Evolutionary conservation across 768 basidiomycete species (phyloP).

Genomic region (Erythrobasidium yunnanense): DNA sequence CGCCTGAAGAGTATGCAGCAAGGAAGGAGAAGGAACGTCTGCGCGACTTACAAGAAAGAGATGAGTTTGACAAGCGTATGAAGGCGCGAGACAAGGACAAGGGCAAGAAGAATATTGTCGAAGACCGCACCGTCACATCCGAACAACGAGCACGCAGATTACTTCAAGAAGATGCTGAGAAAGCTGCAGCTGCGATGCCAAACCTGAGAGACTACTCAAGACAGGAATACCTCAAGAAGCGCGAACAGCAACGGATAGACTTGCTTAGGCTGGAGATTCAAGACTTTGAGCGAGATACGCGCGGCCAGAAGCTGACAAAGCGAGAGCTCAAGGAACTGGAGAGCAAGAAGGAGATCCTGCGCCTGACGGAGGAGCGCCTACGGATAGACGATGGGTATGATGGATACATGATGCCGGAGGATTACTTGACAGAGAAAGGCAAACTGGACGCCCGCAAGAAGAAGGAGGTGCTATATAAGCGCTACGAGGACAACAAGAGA

Average conservation of each 20-base stretch:
- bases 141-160: slow-evolving; percentile 71
- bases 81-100: slow-evolving; percentile 67
- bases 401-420: slow-evolving; percentile 91
- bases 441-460: slow-evolving; percentile 97
- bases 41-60: slow-evolving; percentile 72
- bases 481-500: slow-evolving; percentile 65
- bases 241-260: slow-evolving; percentile 91
- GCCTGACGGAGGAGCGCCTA: slow-evolving; percentile 82
- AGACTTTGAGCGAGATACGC: slow-evolving; percentile 82
- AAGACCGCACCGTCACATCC: slow-evolving; percentile 76
- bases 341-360: slow-evolving; percentile 79
- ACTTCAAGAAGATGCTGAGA: slow-evolving; percentile 63
- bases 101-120: slow-evolving; percentile 71
- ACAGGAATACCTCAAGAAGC: slow-evolving; percentile 90
- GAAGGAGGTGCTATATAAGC: slow-evolving; percentile 77
- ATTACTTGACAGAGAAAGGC: slow-evolving; percentile 95
- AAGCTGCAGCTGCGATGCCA: slow-evolving; percentile 51
- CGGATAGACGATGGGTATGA: slow-evolving; percentile 92
- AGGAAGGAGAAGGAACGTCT: slow-evolving; percentile 62
- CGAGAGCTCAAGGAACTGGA: slow-evolving; percentile 70
- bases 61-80: slow-evolving; percentile 84
- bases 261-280: slow-evolving; percentile 81
- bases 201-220: slow-evolving; percentile 76
- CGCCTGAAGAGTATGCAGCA: slow-evolving; percentile 58
- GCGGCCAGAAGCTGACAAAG: slow-evolving; percentile 80